These are phyloP conservation scores for Chalciporus sphaerocephalus DNA, from an alignment of 768 basidiomycete species.

Conservation along the genomic window DNA sequence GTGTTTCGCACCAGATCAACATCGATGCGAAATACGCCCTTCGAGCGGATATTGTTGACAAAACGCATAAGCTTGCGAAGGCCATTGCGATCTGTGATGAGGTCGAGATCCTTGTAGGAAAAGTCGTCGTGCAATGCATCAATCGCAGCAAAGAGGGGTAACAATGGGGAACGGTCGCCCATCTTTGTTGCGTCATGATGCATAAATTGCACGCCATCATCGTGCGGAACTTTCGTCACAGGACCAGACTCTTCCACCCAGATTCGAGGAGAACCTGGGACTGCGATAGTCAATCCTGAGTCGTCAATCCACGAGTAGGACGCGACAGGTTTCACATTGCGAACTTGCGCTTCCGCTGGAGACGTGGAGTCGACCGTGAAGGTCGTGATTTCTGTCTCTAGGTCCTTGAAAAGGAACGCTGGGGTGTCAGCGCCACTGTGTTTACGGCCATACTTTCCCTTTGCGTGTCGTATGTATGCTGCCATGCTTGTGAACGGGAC, in stretches of 20 bases:
- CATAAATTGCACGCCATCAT: constrained; percentile 45
- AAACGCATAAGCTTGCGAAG: constrained; percentile 61
- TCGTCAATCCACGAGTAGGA: constrained; percentile 54
- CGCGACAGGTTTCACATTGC: constrained; percentile 41
- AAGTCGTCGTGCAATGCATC: constrained; percentile 35
- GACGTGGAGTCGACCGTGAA: constrained; percentile 13
- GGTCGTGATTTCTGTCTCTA: constrained; percentile 15
- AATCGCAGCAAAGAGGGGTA: constrained; percentile 59
- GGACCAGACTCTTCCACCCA: constrained; percentile 48
- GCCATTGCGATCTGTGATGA: constrained; percentile 61
- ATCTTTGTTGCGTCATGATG: constrained; percentile 57
- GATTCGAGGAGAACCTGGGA: constrained; percentile 56
- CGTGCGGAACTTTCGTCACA: constrained; percentile 53
- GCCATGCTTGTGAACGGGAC: constrained; percentile 48
- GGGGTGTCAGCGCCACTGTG: neutral
- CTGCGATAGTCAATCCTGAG: constrained; percentile 43
- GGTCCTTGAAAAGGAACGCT: constrained; percentile 22
- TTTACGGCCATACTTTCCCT: too few species aligned
- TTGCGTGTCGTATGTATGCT: constrained; percentile 31
- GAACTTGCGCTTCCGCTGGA: constrained; percentile 27
- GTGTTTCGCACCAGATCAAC: constrained; percentile 61
- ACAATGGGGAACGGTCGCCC: constrained; percentile 34
- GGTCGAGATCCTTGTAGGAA: constrained; percentile 35
- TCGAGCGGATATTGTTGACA: constrained; percentile 22
- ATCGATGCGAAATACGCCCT: constrained; percentile 62